Evolutionary conservation across 768 basidiomycete species (phyloP).

Genomic region (Tylopilus rubrobrunneus): DNA sequence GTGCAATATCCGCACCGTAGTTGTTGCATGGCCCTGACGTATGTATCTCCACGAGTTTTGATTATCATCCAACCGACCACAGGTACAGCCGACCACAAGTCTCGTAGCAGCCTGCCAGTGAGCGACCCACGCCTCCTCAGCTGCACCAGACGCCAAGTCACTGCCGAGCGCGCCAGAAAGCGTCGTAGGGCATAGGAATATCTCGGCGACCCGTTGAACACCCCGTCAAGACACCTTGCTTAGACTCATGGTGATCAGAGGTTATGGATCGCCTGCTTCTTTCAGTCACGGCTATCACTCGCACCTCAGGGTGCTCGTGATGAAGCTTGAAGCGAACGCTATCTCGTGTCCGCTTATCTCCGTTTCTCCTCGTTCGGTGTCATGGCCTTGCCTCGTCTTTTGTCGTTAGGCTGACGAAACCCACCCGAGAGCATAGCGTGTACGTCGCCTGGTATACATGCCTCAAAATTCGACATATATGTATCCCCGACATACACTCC

Average conservation of each 20-base stretch:
- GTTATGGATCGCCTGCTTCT: slow-evolving; percentile 1
- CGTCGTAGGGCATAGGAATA: background rate
- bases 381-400: slow-evolving; percentile 24
- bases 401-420: slow-evolving; percentile 14
- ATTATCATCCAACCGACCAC: slow-evolving; percentile 22
- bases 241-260: slow-evolving; percentile 6
- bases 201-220: background rate
- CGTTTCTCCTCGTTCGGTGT: slow-evolving; percentile 1
- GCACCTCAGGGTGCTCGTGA: slow-evolving; percentile 2
- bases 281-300: background rate
- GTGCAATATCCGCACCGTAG: slow-evolving; percentile 29
- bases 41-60: slow-evolving; percentile 15
- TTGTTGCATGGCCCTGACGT: slow-evolving; percentile 12
- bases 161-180: slow-evolving; percentile 2
- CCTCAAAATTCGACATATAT: slow-evolving; percentile 10
- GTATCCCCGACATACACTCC: slow-evolving; percentile 14
- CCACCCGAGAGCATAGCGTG: slow-evolving; percentile 18
- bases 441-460: slow-evolving; percentile 23
- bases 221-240: background rate
- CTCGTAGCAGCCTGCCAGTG: background rate
- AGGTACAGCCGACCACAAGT: slow-evolving; percentile 27
- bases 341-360: slow-evolving; percentile 11
- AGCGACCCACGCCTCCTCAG: slow-evolving; percentile 5
- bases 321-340: background rate
- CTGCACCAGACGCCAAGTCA: slow-evolving; percentile 1